Conservation (phyloP, 495 filamentous ascomycete species). For the Hypoxylon perforatum region DNA sequence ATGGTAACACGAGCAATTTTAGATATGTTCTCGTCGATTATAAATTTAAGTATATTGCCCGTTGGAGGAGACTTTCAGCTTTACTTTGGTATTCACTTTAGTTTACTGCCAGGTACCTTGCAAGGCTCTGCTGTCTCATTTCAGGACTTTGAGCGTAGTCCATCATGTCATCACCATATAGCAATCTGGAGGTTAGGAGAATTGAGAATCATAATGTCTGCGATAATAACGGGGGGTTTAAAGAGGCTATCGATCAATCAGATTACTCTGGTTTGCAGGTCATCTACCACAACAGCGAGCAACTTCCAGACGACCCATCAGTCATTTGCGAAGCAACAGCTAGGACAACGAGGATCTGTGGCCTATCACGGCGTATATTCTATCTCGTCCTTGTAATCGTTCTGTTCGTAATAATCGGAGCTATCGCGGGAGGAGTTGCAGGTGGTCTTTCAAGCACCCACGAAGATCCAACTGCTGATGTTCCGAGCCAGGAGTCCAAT, state of each 20-base stretch:
- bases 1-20: not conserved
- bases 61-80: not conserved
- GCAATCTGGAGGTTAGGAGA: slow-evolving; percentile 18
- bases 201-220: not conserved
- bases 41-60: not conserved
- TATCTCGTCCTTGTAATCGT: not conserved
- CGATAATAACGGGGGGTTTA: slow-evolving; percentile 3
- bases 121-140: too few relatives aligned
- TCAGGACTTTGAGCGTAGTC: not conserved
- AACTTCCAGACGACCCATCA: not conserved
- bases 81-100: too few relatives aligned
- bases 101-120: not conserved
- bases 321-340: not conserved
- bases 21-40: not conserved
- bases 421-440: slow-evolving; percentile 20
- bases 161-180: slow-evolving; percentile 14
- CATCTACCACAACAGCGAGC: not conserved
- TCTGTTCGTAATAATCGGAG: slow-evolving; percentile 20
- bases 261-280: slow-evolving; percentile 14
- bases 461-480: not conserved
- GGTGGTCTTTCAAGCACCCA: slow-evolving; percentile 13
- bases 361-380: slow-evolving; percentile 17
- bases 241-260: slow-evolving; percentile 7
- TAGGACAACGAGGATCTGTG: slow-evolving; percentile 12
- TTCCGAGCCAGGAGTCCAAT: slow-evolving; percentile 2